Evolutionary conservation across 2,329 filamentous ascomycete species (phyloP), one percentile per base, ranked within the genome.

Genomic region (Ophiognomonia clavigignenti-juglandacearum): DNA sequence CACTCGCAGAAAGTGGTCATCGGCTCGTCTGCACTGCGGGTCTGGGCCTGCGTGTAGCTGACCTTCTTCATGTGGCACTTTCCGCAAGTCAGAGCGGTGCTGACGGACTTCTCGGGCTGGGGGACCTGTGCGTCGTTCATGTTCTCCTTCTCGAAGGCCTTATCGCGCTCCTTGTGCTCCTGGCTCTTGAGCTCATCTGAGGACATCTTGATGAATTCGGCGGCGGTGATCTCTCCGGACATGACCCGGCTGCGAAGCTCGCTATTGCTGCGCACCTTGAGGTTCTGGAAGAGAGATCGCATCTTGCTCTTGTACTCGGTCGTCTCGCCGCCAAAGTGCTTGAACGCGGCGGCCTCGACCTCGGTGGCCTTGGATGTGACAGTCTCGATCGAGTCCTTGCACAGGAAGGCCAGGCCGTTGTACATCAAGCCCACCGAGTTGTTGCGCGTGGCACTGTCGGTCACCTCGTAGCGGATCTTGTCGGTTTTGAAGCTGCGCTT

Each of bases 51-150:
- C 40, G 82, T 89, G 69, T 98, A 98, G 67, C 86, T 90, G 62
- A 97, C 93, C 75, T 89, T 91, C 74, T 87, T 91, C 77, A 95
- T 78, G 59, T 87, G 87, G 70, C 93, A 98, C 67, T 90, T 91
- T 61, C 89, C 82, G 71, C 93, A 98, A 68, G 88, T 85, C 61
- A 97, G 77, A 48, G 85, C 88, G 63, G 86, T 85, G 64, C 85
- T 90, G 70, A 96, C 89, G 63, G 86, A 91, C 77, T 90, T 93
- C 69, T 96, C 86, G 16, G 83, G 86, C 75, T 91, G 86, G 48
- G 92, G 88, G 10, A 95, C 91, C 83, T 97, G 95, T 1, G 93
- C 89, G 68, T 92, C 89, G 73, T 90, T 90, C 87, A 97, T 91
- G 68, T 98, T 98, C 69, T 96, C 89, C 68, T 87, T 82, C 63